Percentiles rank a stretch among this genome's conserved stretches.
Evolutionary conservation across 805 yeast genomes (phyloP).

Genomic region (Metschnikowia reukaufii): DNA sequence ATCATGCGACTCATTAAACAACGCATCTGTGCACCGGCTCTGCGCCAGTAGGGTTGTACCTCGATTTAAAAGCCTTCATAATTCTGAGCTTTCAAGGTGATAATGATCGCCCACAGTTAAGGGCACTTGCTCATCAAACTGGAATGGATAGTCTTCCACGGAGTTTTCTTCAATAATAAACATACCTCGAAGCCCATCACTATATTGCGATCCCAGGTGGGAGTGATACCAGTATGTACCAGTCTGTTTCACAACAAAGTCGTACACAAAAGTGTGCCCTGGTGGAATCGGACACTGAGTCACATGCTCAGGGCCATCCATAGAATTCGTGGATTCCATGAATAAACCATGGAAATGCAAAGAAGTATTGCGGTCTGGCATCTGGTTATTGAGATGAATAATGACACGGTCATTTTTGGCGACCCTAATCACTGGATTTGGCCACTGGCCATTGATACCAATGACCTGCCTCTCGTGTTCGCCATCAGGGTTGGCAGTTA

Average conservation of each 20-base stretch:
- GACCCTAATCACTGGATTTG: constrained; percentile 42
- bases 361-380: constrained; percentile 37
- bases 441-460: constrained; percentile 55
- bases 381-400: constrained; percentile 34
- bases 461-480: constrained; percentile 48
- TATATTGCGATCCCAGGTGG: constrained; percentile 73
- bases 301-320: constrained; percentile 49
- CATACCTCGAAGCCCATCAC: constrained; percentile 74
- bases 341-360: constrained; percentile 49
- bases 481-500: constrained; percentile 59
- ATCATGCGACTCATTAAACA: constrained; percentile 66
- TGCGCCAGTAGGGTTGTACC: constrained; percentile 82
- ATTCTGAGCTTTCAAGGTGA: constrained; percentile 53
- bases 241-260: constrained; percentile 28
- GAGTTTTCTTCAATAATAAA: constrained; percentile 60
- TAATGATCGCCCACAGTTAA: constrained; percentile 65
- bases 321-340: constrained; percentile 35
- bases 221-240: constrained; percentile 69
- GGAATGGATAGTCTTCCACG: constrained; percentile 45
- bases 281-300: constrained; percentile 49
- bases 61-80: constrained; percentile 48
- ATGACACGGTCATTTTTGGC: constrained; percentile 40
- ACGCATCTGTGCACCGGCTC: constrained; percentile 71
- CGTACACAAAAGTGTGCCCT: constrained; percentile 36
- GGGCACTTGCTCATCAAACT: constrained; percentile 61